Percentiles rank a stretch among this genome's conserved stretches.
These are phyloP conservation scores for Lactuca saligna DNA, from an alignment of 129 eudicot genomes.

Conservation along the genomic window DNA sequence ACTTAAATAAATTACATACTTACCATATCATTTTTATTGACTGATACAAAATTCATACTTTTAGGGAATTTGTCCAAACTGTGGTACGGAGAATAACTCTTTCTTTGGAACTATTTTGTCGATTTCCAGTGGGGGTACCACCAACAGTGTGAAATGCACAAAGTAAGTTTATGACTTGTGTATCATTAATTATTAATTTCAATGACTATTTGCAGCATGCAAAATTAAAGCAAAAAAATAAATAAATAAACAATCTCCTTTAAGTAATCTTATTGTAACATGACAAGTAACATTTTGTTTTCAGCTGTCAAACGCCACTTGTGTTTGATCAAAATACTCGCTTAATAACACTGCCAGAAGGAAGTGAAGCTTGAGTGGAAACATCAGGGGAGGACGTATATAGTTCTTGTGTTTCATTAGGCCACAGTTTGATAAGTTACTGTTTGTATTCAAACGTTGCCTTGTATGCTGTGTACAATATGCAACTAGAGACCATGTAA, in stretches of 20 bases:
- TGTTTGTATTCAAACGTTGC: conserved; percentile 24
- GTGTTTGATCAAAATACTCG: conserved; percentile 74
- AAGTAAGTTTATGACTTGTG: conserved; percentile 48
- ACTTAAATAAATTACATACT: no score
- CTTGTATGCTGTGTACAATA: conserved; percentile 31
- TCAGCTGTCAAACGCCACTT: conserved; percentile 73
- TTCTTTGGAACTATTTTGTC: conserved; percentile 91
- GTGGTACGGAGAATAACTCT: conserved; percentile 93
- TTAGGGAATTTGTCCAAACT: conserved; percentile 96
- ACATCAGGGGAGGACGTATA: conserved; percentile 36
- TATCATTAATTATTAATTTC: no score
- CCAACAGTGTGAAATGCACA: conserved; percentile 76
- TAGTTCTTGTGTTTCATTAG: conserved; percentile 25
- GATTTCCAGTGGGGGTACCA: conserved; percentile 74
- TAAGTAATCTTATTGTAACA: background rate
- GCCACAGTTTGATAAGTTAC: conserved; percentile 24
- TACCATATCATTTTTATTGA: no score
- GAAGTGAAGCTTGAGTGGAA: conserved; percentile 62
- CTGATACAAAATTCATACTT: background rate
- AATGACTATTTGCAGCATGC: no score
- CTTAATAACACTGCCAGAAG: conserved; percentile 85
- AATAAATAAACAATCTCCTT: no score
- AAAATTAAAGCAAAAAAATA: no score
- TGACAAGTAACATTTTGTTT: conserved; percentile 5
- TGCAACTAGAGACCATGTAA: conserved; percentile 21